Conservation (phyloP, 2,329 filamentous ascomycete genomes). For the Zelopaecilomyces penicillatus region DNA sequence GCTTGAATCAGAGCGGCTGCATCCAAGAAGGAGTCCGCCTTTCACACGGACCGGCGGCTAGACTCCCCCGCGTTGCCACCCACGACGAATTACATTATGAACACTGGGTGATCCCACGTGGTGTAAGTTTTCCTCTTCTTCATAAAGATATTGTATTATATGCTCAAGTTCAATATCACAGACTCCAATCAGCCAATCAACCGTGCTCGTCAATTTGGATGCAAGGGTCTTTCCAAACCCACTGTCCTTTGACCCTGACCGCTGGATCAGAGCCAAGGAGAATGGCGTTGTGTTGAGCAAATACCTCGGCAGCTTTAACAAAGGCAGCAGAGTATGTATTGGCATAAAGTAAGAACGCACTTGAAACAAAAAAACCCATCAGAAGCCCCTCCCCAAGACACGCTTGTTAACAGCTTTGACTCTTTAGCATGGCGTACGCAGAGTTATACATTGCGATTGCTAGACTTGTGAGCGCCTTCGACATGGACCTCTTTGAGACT, state of each 20-base stretch:
- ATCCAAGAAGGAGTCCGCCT: too few relatives aligned
- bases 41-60: too few relatives aligned
- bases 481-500: too few relatives aligned
- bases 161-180: neutral
- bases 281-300: neutral
- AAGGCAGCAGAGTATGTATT: constrained; percentile 1
- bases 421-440: too few relatives aligned
- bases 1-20: too few relatives aligned
- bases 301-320: neutral
- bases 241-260: constrained; percentile 1
- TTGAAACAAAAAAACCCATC: too few relatives aligned
- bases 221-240: constrained; percentile 4
- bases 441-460: too few relatives aligned
- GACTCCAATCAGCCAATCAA: constrained; percentile 2
- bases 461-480: too few relatives aligned
- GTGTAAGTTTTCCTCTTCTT: constrained; percentile 11
- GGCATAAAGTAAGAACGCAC: neutral
- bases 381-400: too few relatives aligned
- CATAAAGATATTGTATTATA: too few relatives aligned
- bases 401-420: too few relatives aligned
- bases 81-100: constrained; percentile 13
- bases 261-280: constrained; percentile 1
- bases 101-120: constrained; percentile 22
- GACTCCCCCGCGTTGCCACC: too few relatives aligned
- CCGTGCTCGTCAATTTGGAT: constrained; percentile 1